phyloP scores from a whole-genome alignment of 495 filamentous ascomycete species.

The Hypomontagnella monticulosa region DNA sequence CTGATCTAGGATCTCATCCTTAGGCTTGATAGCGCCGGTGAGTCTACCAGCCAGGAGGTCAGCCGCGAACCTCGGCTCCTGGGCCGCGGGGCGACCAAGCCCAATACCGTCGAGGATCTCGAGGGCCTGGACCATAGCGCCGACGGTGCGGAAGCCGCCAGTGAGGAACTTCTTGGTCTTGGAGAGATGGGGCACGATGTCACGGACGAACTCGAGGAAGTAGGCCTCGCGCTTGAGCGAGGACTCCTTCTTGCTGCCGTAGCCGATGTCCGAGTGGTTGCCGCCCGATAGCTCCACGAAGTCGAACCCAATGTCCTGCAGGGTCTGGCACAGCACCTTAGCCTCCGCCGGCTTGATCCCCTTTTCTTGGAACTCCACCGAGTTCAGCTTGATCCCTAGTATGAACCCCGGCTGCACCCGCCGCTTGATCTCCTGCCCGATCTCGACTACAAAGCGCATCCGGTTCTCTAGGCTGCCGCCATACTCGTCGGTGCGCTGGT shows the following conservation, averaged over 20 bases:
- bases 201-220: conserved; percentile 69
- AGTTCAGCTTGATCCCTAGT: conserved; percentile 70
- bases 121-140: conserved; percentile 59
- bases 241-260: conserved; percentile 60
- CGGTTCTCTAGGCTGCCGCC: conserved; percentile 67
- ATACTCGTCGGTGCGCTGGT: conserved; percentile 68
- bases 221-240: conserved; percentile 67
- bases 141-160: conserved; percentile 63
- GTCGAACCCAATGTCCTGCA: conserved; percentile 65
- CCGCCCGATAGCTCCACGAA: conserved; percentile 72
- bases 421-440: conserved; percentile 57
- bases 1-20: conserved; percentile 55
- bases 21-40: conserved; percentile 56
- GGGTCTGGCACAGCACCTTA: conserved; percentile 57
- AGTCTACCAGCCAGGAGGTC: conserved; percentile 62
- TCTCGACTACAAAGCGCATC: conserved; percentile 62
- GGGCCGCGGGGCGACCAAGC: conserved; percentile 56
- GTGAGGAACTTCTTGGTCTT: conserved; percentile 65
- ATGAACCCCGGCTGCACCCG: conserved; percentile 60
- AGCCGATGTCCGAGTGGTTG: conserved; percentile 63
- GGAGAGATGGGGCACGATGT: conserved; percentile 61
- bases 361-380: conserved; percentile 67
- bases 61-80: conserved; percentile 53
- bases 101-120: conserved; percentile 65
- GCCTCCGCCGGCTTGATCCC: conserved; percentile 64